These are phyloP conservation scores for Thalassia testudinum DNA, from an alignment of 116 monocot species.

Conservation along the genomic window DNA sequence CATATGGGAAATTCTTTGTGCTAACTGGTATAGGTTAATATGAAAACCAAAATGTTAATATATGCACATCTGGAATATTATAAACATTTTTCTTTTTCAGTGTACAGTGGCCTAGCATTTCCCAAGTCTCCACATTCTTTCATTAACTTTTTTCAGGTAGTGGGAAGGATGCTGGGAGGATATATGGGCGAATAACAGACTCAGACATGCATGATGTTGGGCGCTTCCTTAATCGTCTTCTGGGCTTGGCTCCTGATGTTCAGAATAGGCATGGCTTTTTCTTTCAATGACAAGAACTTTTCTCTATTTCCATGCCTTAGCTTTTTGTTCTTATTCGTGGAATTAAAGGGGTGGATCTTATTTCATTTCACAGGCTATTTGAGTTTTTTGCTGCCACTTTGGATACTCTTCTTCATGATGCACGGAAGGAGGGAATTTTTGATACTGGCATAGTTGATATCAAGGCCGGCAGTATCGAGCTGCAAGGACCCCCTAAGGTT, in stretches of 20 bases:
- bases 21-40: no score
- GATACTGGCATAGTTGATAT: slow-evolving; percentile 97
- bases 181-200: slow-evolving; percentile 79
- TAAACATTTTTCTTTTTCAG: no score
- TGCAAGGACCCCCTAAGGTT: slow-evolving; percentile 71
- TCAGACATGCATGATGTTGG: slow-evolving; percentile 96
- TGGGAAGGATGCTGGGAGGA: slow-evolving; percentile 59
- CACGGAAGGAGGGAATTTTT: slow-evolving; percentile 82
- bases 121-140: background rate
- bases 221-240: slow-evolving; percentile 83
- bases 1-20: no score
- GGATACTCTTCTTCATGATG: slow-evolving; percentile 68
- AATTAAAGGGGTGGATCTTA: background rate
- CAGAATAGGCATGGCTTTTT: slow-evolving; percentile 60
- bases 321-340: no score
- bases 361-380: slow-evolving; percentile 53
- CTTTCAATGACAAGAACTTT: no score
- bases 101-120: no score
- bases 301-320: no score
- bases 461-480: slow-evolving; percentile 58
- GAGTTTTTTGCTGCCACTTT: slow-evolving; percentile 73
- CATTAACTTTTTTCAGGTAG: slow-evolving; percentile 28
- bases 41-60: no score
- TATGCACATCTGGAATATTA: no score
- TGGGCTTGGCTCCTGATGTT: slow-evolving; percentile 83